Conservation (phyloP, 2,329 filamentous ascomycete species). For the Penicillium freii region DNA sequence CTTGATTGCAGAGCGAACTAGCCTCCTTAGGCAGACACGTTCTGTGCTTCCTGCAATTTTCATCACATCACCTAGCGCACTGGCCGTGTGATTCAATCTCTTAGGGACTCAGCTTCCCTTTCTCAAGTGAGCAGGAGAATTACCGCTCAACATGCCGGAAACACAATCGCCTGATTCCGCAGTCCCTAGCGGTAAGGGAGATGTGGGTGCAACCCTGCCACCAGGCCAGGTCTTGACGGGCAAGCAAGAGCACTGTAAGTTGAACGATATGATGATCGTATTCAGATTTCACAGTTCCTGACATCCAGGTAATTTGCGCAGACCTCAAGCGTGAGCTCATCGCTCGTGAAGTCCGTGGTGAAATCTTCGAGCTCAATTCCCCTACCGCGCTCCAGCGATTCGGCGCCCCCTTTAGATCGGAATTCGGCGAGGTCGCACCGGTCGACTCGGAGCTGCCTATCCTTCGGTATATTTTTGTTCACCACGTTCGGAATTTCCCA, state of each 20-base stretch:
- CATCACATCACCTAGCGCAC: not conserved
- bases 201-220: constrained; percentile 39
- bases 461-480: constrained; percentile 93
- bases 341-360: constrained; percentile 80
- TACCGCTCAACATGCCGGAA: constrained; percentile 8
- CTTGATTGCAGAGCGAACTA: constrained; percentile 22
- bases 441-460: constrained; percentile 92
- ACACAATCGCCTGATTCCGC: constrained; percentile 10
- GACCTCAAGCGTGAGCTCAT: constrained; percentile 96
- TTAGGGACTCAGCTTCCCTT: not conserved
- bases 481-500: constrained; percentile 96
- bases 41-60: not conserved
- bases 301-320: constrained; percentile 38
- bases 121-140: not conserved
- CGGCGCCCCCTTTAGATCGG: constrained; percentile 90
- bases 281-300: not conserved
- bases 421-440: constrained; percentile 87
- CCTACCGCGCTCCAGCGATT: constrained; percentile 93
- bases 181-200: constrained; percentile 17
- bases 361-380: constrained; percentile 90
- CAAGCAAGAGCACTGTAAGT: constrained; percentile 94
- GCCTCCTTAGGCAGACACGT: constrained; percentile 34
- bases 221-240: constrained; percentile 69
- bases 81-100: not conserved
- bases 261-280: constrained; percentile 13